Conservation (phyloP, 2,329 filamentous ascomycete species). For the Aulographum hederae region DNA sequence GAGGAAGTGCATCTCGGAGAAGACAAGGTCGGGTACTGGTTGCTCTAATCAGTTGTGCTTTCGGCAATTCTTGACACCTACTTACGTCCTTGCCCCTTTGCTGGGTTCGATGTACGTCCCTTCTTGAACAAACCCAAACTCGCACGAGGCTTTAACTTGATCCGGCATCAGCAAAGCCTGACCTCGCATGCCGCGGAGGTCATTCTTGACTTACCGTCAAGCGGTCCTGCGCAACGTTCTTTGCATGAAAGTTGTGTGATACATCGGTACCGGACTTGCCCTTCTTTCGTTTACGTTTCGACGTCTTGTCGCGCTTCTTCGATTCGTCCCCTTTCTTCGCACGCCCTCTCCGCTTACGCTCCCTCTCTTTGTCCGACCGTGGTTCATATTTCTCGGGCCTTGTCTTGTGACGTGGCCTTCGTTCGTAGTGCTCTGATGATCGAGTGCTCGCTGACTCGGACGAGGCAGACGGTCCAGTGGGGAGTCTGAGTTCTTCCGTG, state of each 20-base stretch:
- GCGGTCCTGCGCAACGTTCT: slow-evolving; percentile 24
- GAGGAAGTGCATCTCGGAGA: slow-evolving; percentile 32
- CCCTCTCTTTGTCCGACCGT: slow-evolving; percentile 12
- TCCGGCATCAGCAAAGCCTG: slow-evolving; percentile 11
- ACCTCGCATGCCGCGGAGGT: no score
- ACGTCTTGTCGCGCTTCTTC: slow-evolving; percentile 6
- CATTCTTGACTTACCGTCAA: slow-evolving; percentile 21
- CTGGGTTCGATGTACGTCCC: slow-evolving; percentile 26
- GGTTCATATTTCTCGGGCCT: slow-evolving; percentile 25
- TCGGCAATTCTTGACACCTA: no score
- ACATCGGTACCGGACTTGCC: no score
- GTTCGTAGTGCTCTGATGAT: slow-evolving; percentile 18
- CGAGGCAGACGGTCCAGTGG: no score
- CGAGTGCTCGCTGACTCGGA: no score
- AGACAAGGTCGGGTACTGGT: slow-evolving; percentile 31
- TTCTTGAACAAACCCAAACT: slow-evolving; percentile 29
- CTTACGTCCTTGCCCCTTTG: slow-evolving; percentile 24
- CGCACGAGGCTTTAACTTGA: slow-evolving; percentile 23
- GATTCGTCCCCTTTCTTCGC: not conserved
- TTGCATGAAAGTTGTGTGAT: slow-evolving; percentile 23
- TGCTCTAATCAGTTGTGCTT: slow-evolving; percentile 6
- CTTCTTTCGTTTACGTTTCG: slow-evolving; percentile 15
- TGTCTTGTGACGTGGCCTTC: slow-evolving; percentile 26
- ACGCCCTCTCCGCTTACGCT: slow-evolving; percentile 9
- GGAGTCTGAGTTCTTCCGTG: no score